Conservation (phyloP, 208 protist genomes). For the Trypanosoma grayi region DNA sequence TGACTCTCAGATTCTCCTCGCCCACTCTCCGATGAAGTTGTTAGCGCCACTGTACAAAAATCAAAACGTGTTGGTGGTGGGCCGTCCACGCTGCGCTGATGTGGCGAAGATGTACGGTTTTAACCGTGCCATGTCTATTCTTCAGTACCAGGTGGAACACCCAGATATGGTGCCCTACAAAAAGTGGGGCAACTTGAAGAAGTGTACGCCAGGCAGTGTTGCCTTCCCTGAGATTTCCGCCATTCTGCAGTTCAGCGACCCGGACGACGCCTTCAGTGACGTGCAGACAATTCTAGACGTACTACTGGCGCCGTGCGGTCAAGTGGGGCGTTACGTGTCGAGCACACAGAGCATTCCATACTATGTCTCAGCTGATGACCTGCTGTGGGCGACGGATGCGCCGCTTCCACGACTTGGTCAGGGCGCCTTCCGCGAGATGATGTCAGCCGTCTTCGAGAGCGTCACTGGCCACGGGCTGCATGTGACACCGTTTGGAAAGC, state of each 20-base stretch:
- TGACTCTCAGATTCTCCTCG: slow-evolving; percentile 55
- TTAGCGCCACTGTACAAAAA: slow-evolving; percentile 46
- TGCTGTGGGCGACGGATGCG: slow-evolving; percentile 73
- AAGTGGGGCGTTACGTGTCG: slow-evolving; percentile 49
- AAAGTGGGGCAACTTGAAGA: slow-evolving; percentile 43
- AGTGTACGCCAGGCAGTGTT: slow-evolving; percentile 24
- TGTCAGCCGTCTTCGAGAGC: slow-evolving; percentile 72
- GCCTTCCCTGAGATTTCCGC: slow-evolving; percentile 57
- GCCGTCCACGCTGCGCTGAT: slow-evolving; percentile 35
- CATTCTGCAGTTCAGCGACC: slow-evolving; percentile 73
- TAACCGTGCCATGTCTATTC: slow-evolving; percentile 53
- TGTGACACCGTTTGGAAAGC: slow-evolving; percentile 78
- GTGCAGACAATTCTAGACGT: slow-evolving; percentile 77
- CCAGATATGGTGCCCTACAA: slow-evolving; percentile 77
- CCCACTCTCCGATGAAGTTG: slow-evolving; percentile 81
- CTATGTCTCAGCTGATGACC: slow-evolving; percentile 67
- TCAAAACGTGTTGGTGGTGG: slow-evolving; percentile 67
- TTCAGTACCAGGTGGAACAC: slow-evolving; percentile 71
- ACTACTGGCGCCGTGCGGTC: slow-evolving; percentile 53
- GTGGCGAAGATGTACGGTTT: slow-evolving; percentile 78
- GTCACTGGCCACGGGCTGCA: slow-evolving; percentile 71
- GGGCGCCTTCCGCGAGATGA: slow-evolving; percentile 81
- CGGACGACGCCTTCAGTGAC: slow-evolving; percentile 78
- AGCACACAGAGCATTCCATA: slow-evolving; percentile 67
- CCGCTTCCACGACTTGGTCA: slow-evolving; percentile 74